Conservation (phyloP, 2,329 filamentous ascomycete genomes). For the Penicillium sp. region DNA sequence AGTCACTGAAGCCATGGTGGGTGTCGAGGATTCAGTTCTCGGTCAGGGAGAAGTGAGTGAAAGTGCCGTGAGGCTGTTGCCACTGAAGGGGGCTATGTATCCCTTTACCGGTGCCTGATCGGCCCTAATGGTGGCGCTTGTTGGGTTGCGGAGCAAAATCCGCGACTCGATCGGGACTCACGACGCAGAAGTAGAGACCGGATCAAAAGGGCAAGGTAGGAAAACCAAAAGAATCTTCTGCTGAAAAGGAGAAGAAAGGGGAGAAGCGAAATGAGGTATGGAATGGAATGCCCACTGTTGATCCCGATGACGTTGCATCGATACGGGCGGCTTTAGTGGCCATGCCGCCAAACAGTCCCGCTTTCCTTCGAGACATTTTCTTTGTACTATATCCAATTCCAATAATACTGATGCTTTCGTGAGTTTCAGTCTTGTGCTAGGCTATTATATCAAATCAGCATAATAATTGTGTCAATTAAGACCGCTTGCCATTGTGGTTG, state of each 20-base stretch:
- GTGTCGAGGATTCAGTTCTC: not conserved
- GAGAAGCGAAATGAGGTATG: slow-evolving; percentile 14
- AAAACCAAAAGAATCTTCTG: not conserved
- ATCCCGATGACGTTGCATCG: slow-evolving; percentile 31
- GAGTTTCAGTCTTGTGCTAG: no score
- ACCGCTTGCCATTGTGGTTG: no score
- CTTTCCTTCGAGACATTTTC: not conserved
- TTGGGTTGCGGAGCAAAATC: slow-evolving; percentile 21
- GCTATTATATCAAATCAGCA: no score
- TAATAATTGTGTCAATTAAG: no score
- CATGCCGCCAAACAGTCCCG: slow-evolving; percentile 6
- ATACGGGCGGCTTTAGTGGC: slow-evolving; percentile 3
- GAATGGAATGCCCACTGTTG: slow-evolving; percentile 24
- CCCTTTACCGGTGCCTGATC: slow-evolving; percentile 25
- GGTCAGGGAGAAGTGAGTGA: not conserved
- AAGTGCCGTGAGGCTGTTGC: slow-evolving; percentile 3
- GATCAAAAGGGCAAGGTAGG: no score
- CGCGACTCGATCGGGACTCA: slow-evolving; percentile 2
- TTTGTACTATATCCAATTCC: no score
- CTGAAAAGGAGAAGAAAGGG: not conserved
- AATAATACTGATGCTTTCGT: no score
- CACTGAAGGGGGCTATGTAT: slow-evolving; percentile 13
- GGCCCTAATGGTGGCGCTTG: slow-evolving; percentile 16
- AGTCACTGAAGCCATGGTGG: slow-evolving; percentile 83
- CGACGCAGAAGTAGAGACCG: not conserved